A percentile compares a stretch with the other conserved stretches of the same genome.
phyloP scores from a whole-genome alignment of 2,329 filamentous ascomycete species.

The Zelopaecilomyces penicillatus region DNA sequence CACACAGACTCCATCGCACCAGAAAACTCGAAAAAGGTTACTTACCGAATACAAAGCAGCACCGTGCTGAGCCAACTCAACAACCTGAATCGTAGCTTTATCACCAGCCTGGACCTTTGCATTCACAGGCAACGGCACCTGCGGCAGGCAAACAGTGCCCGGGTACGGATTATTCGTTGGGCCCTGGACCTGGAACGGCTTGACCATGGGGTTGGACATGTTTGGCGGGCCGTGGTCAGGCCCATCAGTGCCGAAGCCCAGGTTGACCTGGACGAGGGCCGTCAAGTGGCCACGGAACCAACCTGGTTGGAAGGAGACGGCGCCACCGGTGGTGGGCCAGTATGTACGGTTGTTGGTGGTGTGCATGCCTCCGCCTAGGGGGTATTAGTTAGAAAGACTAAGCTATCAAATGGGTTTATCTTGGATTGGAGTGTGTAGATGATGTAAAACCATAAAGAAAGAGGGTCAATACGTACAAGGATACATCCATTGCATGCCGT shows the following conservation, averaged over 20 bases:
- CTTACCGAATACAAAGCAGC: constrained; percentile 73
- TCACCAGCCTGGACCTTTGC: constrained; percentile 69
- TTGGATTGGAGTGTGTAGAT: background rate
- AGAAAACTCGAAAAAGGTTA: constrained; percentile 8
- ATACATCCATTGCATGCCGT: constrained; percentile 93
- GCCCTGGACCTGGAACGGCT: constrained; percentile 74
- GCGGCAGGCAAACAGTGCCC: constrained; percentile 80
- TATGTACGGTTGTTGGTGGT: constrained; percentile 76
- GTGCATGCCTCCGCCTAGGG: constrained; percentile 71
- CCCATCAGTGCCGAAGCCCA: constrained; percentile 68
- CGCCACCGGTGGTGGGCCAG: constrained; percentile 83
- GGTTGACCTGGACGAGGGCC: constrained; percentile 82
- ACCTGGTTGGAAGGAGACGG: constrained; percentile 83
- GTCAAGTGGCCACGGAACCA: constrained; percentile 88
- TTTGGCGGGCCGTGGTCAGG: constrained; percentile 63
- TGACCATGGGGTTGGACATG: constrained; percentile 77
- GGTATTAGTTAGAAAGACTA: background rate
- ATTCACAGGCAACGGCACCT: constrained; percentile 73
- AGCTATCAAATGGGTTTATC: background rate
- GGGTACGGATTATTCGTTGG: constrained; percentile 78
- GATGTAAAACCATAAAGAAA: background rate
- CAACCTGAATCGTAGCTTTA: constrained; percentile 80
- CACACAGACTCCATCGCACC: background rate
- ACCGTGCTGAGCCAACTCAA: constrained; percentile 76
- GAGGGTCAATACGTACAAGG: constrained; percentile 58